Conservation (phyloP, 1,284 basidiomycete species). For the Fomitopsis palustris region DNA sequence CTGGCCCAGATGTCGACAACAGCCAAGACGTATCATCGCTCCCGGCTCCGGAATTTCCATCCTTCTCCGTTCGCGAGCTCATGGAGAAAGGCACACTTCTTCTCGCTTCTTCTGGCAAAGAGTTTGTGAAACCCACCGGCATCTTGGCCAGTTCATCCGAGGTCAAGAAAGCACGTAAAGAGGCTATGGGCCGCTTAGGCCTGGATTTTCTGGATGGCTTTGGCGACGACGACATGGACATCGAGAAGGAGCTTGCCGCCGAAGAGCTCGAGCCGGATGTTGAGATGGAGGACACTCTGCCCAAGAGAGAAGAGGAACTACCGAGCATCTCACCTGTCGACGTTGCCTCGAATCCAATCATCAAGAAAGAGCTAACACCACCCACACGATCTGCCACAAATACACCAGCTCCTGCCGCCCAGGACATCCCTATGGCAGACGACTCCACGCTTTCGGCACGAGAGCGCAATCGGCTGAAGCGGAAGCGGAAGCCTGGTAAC, state of each 20-base stretch:
- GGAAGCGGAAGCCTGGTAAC: conserved; percentile 88
- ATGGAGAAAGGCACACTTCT: conserved; percentile 74
- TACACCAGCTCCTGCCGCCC: conserved; percentile 56
- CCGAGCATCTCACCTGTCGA: conserved; percentile 24
- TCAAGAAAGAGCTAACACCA: conserved; percentile 28
- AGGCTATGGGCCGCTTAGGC: conserved; percentile 78
- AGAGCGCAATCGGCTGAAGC: conserved; percentile 87
- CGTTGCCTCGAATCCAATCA: conserved; percentile 14
- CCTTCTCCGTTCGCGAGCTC: conserved; percentile 73
- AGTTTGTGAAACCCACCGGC: conserved; percentile 70
- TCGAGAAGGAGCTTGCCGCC: conserved; percentile 74
- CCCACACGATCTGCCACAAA: conserved; percentile 39
- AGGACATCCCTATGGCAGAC: conserved; percentile 34
- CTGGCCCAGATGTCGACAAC: conserved; percentile 37
- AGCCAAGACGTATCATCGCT: conserved; percentile 23
- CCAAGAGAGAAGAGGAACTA: conserved; percentile 37
- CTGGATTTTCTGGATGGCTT: conserved; percentile 77
- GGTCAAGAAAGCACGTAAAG: conserved; percentile 77
- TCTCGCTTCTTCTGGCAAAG: conserved; percentile 84
- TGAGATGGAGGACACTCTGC: conserved; percentile 31
- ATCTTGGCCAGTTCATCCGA: conserved; percentile 68
- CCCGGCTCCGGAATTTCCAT: conserved; percentile 57
- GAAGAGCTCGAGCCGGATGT: conserved; percentile 42
- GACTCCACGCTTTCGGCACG: conserved; percentile 72
- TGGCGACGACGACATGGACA: conserved; percentile 68